These are phyloP conservation scores for Oehlia diaphana DNA, from an alignment of 192 early-diverging fungal species.

Conservation along the genomic window DNA sequence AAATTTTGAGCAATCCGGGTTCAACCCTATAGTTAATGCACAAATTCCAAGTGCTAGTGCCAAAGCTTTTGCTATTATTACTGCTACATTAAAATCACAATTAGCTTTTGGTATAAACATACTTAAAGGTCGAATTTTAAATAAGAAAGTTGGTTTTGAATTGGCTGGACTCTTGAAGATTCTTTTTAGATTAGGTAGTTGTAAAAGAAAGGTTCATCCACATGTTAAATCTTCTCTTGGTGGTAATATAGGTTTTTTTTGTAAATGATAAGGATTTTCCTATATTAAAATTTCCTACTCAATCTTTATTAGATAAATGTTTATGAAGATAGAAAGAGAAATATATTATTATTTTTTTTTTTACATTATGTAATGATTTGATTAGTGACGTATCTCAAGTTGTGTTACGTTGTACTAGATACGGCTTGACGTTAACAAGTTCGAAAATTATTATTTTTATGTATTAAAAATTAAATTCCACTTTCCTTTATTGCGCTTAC, in stretches of 20 bases:
- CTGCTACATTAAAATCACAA: conserved; percentile 10
- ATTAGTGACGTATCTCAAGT: no score
- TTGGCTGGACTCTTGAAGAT: background rate
- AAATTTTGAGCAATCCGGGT: background rate
- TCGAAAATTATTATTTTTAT: no score
- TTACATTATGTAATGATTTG: no score
- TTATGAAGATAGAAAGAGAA: no score
- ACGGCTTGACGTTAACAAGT: no score
- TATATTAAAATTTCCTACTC: conserved; percentile 1
- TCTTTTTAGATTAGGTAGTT: no score
- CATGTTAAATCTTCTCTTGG: background rate
- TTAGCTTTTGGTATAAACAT: background rate
- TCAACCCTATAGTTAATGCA: background rate
- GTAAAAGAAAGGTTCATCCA: no score
- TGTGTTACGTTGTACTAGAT: no score
- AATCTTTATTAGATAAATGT: no score
- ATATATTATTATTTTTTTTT: no score
- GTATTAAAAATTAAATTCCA: no score
- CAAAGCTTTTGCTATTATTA: background rate
- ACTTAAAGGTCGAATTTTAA: background rate
- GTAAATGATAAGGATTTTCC: background rate
- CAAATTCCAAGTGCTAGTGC: background rate
- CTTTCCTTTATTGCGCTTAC: no score
- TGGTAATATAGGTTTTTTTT: conserved; percentile 19
- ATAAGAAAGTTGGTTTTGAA: background rate